Base-by-base conservation (phyloP, 805 yeast species). In the Naumovozyma dairenensis region DNA sequence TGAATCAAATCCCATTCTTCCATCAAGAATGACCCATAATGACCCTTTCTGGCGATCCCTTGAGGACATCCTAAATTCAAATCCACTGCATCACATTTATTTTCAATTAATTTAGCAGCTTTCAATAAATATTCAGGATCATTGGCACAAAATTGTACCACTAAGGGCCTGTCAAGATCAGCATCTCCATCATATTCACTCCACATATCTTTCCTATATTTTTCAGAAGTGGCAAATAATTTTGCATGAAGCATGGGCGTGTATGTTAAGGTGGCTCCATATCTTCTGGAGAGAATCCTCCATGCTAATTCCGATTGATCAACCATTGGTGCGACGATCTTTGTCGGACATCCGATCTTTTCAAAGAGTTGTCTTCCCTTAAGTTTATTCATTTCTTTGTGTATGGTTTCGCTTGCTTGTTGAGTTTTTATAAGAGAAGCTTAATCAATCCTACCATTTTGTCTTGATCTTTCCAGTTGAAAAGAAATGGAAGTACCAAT, bases 181-280 rank as follows among this genome's bases (percentile, higher is more conserved):
- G 57, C 52, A 42, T 75, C 75, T 4, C 97, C 97, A 55, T 92
- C 97, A 44, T 70, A 46, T 8, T 70, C 64, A 38, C 73, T 67
- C 74, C 83, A 75, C 78, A 76, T 80, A 40, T 77, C 81, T 14
- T 64, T 63, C 34, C 97, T 66, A 53, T 92, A 92, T 46, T 81
- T 81, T 39, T 76, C 80, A 31, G 79, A 80, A 2, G 82, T 80
- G 17, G 93, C 93, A 60, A 92, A 92, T 25, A 87, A 61, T 31
- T 86, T 68, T 3, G 98, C 94, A 58, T 92, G 97, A 44, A 81
- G 72, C 99, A 92, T 92, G 3, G 99, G 99, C 0, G 97, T 83
- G 50, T 89, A 92, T 51, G 96, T 84, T 21, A 92, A 63, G 2
- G 86, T 84, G 0, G 98, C 97, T 3, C 99, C 99, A 49, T 87